Evolutionary conservation across 352 stramenopile species (phyloP), one percentile per base, ranked within the genome.

Genomic region (Pythium aquatile): DNA sequence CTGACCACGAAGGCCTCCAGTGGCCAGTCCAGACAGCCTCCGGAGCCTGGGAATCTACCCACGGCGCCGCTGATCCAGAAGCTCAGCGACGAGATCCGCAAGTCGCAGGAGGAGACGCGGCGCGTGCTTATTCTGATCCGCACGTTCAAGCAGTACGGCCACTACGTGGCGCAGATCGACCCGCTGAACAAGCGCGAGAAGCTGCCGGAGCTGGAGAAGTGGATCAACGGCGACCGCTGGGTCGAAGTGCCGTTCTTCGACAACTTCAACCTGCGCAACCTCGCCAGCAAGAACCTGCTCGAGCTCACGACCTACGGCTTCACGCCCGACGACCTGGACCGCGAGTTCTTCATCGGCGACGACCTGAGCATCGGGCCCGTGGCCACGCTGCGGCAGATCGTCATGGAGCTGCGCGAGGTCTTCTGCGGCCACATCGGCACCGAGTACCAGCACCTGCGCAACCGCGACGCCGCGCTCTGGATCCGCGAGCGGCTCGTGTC

Each of bases 361-460:
- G 81, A 97, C 61, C 71, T 91, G 13, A 84, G 81, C 20, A 94
- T 94, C 68, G 87, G 87, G 0, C 87, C 87, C 33, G 82, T 95
- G 3, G 83, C 83, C 8, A 93, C 83, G 44, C 72, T 96, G 8
- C 73, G 81, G 58, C 71, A 90, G 79, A 97, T 99, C 67, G 69
- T 99, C 2, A 89, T 89, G 2, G 78, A 97, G 65, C 76, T 99
- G 26, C 80, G 91, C 35, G 90, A 97, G 65, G 96, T 98, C 16
- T 99, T 99, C 68, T 99, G 97, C 63, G 88, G 93, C 26, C 97
- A 90, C 42, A 91, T 99, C 58, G 97, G 93, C 17, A 93, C 98
- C 6, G 97, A 99, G 76, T 99, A 99, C 73, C 98, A 99, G 81
- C 98, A 99, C 71, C 94, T 99, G 65, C 86, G 82, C 32, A 96